Percentiles rank a stretch among this genome's conserved stretches.
Conservation (phyloP, 441 rosid genomes). For the Adansonia madagascariensis region DNA sequence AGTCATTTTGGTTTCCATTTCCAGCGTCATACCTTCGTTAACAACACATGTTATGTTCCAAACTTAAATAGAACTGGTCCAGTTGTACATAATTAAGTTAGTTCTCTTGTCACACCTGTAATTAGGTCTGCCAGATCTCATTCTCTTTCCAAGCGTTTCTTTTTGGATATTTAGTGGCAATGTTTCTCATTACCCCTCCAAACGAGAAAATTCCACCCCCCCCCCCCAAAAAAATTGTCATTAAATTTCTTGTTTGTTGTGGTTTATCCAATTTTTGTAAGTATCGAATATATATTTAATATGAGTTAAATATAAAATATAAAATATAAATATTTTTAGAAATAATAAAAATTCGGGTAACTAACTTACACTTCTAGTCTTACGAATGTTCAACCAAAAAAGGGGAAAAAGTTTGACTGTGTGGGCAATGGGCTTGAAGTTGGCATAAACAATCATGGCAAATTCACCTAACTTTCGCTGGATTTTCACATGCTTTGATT, state of each 20-base stretch:
- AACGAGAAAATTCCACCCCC: not conserved
- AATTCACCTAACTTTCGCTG: not conserved
- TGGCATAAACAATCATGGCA: not conserved
- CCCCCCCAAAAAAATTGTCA: not conserved
- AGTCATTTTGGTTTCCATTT: constrained; percentile 4
- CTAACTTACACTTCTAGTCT: too few species aligned
- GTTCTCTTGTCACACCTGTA: not conserved
- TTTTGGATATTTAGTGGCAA: not conserved
- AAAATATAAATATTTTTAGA: too few species aligned
- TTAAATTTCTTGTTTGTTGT: not conserved
- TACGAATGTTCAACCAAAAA: too few species aligned
- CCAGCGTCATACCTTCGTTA: not conserved
- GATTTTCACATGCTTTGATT: not conserved
- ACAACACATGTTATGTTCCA: constrained; percentile 17
- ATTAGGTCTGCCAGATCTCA: not conserved
- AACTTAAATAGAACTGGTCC: not conserved
- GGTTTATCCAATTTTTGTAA: too few species aligned
- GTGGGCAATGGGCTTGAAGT: not conserved
- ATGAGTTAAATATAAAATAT: too few species aligned
- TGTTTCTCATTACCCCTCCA: not conserved
- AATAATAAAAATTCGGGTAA: too few species aligned
- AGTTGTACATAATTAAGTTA: not conserved
- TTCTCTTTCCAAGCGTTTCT: not conserved
- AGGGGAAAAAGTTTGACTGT: too few species aligned
- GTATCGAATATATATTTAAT: too few species aligned